phyloP scores from a whole-genome alignment of 495 filamentous ascomycete genomes.

The Aspergillus nanangensis region DNA sequence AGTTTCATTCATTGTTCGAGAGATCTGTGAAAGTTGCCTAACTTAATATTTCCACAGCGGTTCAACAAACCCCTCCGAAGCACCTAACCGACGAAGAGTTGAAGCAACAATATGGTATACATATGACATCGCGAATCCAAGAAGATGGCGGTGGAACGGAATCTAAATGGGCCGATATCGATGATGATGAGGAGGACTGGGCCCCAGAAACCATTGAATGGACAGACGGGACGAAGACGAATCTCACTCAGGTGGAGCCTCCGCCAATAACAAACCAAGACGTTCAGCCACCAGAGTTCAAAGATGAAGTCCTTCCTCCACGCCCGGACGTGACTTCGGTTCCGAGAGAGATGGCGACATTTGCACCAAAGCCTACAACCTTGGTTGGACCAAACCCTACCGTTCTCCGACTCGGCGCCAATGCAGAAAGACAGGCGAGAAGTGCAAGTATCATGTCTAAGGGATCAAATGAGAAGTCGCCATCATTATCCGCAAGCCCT shows the following conservation, averaged over 20 bases:
- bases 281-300: conserved; percentile 16
- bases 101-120: conserved; percentile 92
- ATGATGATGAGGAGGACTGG: conserved; percentile 98
- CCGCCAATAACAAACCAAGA: conserved; percentile 19
- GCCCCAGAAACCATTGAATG: conserved; percentile 93
- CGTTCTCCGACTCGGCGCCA: conserved; percentile 48
- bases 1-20: conserved; percentile 10
- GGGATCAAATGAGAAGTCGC: conserved; percentile 68
- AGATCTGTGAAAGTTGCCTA: conserved; percentile 18
- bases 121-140: conserved; percentile 86
- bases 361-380: conserved; percentile 40
- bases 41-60: conserved; percentile 46
- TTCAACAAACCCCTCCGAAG: conserved; percentile 75
- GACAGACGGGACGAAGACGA: conserved; percentile 95
- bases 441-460: conserved; percentile 56
- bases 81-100: conserved; percentile 96
- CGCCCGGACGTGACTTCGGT: conserved; percentile 13
- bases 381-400: conserved; percentile 50
- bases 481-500: conserved; percentile 74
- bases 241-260: conserved; percentile 54
- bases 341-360: conserved; percentile 26
- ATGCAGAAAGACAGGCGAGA: conserved; percentile 47
- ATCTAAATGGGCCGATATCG: conserved; percentile 96
- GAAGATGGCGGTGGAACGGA: conserved; percentile 78
- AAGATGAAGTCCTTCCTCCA: conserved; percentile 17